Evolutionary conservation across 495 filamentous ascomycete species (phyloP), one percentile per base, ranked within the genome.

Genomic region (Penicillium tannophilum): DNA sequence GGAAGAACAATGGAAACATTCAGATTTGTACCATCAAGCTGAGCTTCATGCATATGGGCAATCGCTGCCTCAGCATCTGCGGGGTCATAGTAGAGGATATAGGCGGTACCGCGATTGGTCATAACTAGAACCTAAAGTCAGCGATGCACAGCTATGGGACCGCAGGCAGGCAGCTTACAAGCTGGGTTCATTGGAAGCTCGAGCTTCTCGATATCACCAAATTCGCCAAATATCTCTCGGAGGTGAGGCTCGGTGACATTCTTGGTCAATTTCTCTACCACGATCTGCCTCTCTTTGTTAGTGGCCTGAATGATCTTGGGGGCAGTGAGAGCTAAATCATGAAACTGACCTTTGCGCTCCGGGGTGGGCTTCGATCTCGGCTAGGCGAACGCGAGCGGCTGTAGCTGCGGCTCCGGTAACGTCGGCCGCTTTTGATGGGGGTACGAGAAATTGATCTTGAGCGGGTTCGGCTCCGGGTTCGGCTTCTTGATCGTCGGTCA

Each of bases 31-130:
- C 94, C 95, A 76, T 99, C 94, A 44, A 99, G 77, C 62, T 97
- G 91, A 14, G 91, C 91, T 79, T 99, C 94, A 71, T 99, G 95
- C 95, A 99, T 98, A 67, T 96, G 89, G 46, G 92, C 86, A 63
- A 99, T 95, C 24, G 94, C 94, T 17, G 86, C 79, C 66, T 96
- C 91, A 36, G 94, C 95, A 62, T 92, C 88, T 45, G 85, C 79
- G 39, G 91, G 84, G 51, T 87, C 79, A 45, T 84, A 74, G 73
- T 91, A 99, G 30, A 96, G 76, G 52, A 98, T 92, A 71, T 97
- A 99, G 43, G 94, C 95, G 10, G 93, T 94, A 52, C 95, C 92
- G 49, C 93, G 89, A 63, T 97, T 98, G 48, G 87, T 93, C 65
- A 88, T 87, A 77, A 90, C 93, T 97, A 72, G 28, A 53, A 56